Base-by-base conservation (phyloP, 2,329 filamentous ascomycete species). In the Fusarium sp. region DNA sequence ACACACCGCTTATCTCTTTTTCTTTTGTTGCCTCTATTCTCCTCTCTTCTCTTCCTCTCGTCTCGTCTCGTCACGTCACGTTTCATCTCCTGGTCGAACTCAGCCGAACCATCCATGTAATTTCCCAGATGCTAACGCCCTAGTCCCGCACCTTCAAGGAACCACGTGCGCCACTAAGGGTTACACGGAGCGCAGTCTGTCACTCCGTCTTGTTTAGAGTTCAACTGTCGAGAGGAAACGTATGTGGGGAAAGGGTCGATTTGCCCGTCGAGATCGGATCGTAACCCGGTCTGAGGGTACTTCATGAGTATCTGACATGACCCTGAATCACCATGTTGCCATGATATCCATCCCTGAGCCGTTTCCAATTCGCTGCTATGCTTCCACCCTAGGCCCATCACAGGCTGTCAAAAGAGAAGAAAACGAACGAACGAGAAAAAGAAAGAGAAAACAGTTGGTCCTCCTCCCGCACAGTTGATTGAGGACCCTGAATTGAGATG, bases 71-170 rank as follows among this genome's bases (percentile, higher is more conserved):
- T 47, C 25, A 48, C 40, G 38, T 58, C 25, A 48, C 40, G 38
- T 58, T 52, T 53, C 47, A 35, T 54, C 44, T 52, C 46, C 56
- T 38, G 26, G 48, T 56, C 43, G 36, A 50, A 43, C 53, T 43
- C 42, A 53, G 32, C 43, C 31, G 39, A 25, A 34, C 48, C 46
- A 59, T 46, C 66, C 58, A 69, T 69, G 64, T 44, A 64, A 53
- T 46, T 48, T 61, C 36, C 44, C 53, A 42, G 52, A 26, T 59
- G 29, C 55, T 59, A 59, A 47, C 61, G 42, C 65, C 69, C 61
- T 73, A 71, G 69, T 61, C 61, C 71, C 71, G 71, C 71, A 73
- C 71, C 70, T 61, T 66, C 65, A 50, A 61, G 56, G 55, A 70
- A 51, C 70, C 70, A 72, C 70, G 70, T 72, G 70, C 68, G 67